Evolutionary conservation across 441 rosid genomes (phyloP).

Genomic region (Manihot esculenta): DNA sequence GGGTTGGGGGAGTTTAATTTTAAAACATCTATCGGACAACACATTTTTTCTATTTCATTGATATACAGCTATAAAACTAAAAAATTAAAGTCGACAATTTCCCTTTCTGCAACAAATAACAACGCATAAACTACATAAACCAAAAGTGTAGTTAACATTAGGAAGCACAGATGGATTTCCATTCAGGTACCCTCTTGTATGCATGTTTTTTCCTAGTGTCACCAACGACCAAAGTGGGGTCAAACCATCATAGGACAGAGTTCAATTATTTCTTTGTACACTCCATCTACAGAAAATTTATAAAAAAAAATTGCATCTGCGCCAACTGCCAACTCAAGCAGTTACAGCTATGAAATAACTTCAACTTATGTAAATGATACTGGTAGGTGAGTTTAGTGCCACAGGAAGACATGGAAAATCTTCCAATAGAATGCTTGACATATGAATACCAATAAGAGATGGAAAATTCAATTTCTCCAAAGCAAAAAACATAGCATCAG

Average conservation of each 20-base stretch:
- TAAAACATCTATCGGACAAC: not conserved
- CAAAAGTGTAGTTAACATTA: not conserved
- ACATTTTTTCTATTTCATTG: no score
- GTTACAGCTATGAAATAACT: not conserved
- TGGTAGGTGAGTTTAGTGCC: not conserved
- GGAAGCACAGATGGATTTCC: not conserved
- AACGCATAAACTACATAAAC: no score
- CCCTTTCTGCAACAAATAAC: no score
- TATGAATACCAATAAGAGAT: not conserved
- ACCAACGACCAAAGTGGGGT: no score
- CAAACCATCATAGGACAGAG: not conserved
- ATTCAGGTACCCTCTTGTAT: not conserved
- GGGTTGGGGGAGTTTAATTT: not conserved
- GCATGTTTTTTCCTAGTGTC: not conserved
- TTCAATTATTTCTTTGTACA: constrained; percentile 8
- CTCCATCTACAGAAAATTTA: not conserved
- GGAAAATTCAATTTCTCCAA: not conserved
- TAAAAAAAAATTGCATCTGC: not conserved
- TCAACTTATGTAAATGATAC: not conserved
- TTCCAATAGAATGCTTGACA: not conserved
- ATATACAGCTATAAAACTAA: not conserved
- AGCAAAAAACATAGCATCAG: not conserved
- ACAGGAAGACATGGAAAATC: not conserved
- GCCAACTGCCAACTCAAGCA: not conserved
- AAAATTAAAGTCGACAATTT: no score